Evolutionary conservation across 768 basidiomycete species (phyloP), one percentile per base, ranked within the genome.

Genomic region (Cystofilobasidium bisporidii): DNA sequence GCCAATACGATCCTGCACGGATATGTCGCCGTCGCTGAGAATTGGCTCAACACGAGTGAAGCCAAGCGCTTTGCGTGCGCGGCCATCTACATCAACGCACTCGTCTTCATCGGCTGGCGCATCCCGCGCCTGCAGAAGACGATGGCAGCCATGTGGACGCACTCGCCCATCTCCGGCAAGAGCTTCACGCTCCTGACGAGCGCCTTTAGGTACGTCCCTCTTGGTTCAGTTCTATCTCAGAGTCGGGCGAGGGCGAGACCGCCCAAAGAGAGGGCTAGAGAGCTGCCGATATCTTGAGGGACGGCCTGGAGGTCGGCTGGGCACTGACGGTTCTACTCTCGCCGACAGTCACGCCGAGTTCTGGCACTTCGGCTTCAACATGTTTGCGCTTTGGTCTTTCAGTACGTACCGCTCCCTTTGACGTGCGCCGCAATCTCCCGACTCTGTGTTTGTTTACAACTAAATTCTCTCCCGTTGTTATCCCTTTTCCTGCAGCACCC

Each of bases 321-420:
- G n/a, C n/a, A n/a, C n/a, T n/a, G n/a, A n/a, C n/a, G n/a, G n/a
- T n/a, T n/a, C n/a, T n/a, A n/a, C n/a, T 22, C 36, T 24, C 59
- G 24, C 32, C 22, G 28, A 2, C 41, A 55, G 66, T 40, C 66
- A 67, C 41, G 50, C 33, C 36, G 66, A 62, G 60, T 26, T 62
- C 18, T 56, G 66, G 60, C 66, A 67, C 60, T 67, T 62, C 36
- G 66, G 66, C 4, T 61, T 62, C 50, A 67, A 67, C 53, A 67
- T 67, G 66, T 61, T 56, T 22, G 66, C 66, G 10, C 36, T 67
- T 1, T 67, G 66, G 66, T 62, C 66, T 0, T 67, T 67, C 61
- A 47, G 66, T 67, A 20, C 32, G 61, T 62, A n/a, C n/a, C 12
- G 33, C 28, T 41, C 2, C 15, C 8, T 24, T 22, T 36, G 17